phyloP scores from a whole-genome alignment of 1,139 yeast species.

The Blastobotrys capitulatus region DNA sequence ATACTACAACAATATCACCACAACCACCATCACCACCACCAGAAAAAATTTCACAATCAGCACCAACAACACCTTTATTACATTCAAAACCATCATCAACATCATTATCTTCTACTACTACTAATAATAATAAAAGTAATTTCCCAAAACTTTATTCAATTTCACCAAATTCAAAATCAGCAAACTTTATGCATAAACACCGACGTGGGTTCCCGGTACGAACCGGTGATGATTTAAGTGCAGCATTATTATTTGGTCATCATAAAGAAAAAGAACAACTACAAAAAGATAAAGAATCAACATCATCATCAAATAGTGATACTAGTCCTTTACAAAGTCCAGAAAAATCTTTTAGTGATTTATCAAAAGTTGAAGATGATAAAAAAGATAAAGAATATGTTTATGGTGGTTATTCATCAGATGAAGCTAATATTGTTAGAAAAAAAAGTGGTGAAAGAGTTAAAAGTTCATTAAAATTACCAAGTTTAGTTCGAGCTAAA shows the following conservation, averaged over 20 bases:
- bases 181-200: slow-evolving; percentile 11
- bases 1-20: background rate
- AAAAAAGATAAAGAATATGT: slow-evolving; percentile 3
- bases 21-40: slow-evolving; percentile 1
- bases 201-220: slow-evolving; percentile 12
- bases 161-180: slow-evolving; percentile 2
- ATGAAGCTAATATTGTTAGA: slow-evolving; percentile 40
- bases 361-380: background rate
- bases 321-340: background rate
- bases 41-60: background rate
- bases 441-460: slow-evolving; percentile 80
- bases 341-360: background rate
- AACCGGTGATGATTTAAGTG: slow-evolving; percentile 7
- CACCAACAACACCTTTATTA: background rate
- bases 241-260: slow-evolving; percentile 12
- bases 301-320: background rate
- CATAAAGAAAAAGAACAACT: background rate
- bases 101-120: background rate
- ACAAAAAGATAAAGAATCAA: background rate
- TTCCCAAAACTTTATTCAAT: slow-evolving; percentile 9
- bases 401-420: slow-evolving; percentile 4
- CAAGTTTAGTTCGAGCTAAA: slow-evolving; percentile 44
- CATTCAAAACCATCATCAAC: background rate
- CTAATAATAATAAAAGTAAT: background rate
- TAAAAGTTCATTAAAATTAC: slow-evolving; percentile 61